A percentile compares a stretch with the other conserved stretches of the same genome.
Evolutionary conservation across 441 rosid species (phyloP).

Genomic region (Adansonia gregorii): DNA sequence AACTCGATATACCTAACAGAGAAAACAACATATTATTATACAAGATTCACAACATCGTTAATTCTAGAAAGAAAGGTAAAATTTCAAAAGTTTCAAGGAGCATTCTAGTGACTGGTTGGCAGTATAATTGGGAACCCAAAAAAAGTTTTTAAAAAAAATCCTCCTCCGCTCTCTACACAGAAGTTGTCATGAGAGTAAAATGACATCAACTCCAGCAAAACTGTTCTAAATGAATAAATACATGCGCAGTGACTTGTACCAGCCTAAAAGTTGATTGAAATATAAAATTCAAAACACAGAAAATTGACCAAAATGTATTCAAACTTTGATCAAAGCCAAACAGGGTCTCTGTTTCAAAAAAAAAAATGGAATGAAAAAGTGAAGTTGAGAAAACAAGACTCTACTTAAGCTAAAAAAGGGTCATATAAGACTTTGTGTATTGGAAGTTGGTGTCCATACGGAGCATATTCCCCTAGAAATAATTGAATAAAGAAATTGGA

Average conservation of each 20-base stretch:
- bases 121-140: not conserved
- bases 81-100: not conserved
- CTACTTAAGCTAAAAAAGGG: not conserved
- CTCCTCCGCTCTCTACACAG: not conserved
- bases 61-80: not conserved
- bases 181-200: not conserved
- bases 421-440: not conserved
- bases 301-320: not conserved
- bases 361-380: not conserved
- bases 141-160: not conserved
- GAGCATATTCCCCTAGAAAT: not conserved
- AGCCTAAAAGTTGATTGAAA: not conserved
- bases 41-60: constrained; percentile 8
- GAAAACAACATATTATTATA: constrained; percentile 17
- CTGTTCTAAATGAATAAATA: not conserved
- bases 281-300: not conserved
- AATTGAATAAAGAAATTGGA: not conserved
- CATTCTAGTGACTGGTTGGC: not conserved
- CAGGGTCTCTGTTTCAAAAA: not conserved
- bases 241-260: not conserved
- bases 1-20: constrained; percentile 80
- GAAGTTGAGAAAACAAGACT: not conserved
- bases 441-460: not conserved
- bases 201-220: not conserved
- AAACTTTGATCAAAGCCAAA: constrained; percentile 1